A percentile compares a stretch with the other conserved stretches of the same genome.
phyloP scores from a whole-genome alignment of 2,329 filamentous ascomycete species.

The Magnaporthiopsis incrustans region DNA sequence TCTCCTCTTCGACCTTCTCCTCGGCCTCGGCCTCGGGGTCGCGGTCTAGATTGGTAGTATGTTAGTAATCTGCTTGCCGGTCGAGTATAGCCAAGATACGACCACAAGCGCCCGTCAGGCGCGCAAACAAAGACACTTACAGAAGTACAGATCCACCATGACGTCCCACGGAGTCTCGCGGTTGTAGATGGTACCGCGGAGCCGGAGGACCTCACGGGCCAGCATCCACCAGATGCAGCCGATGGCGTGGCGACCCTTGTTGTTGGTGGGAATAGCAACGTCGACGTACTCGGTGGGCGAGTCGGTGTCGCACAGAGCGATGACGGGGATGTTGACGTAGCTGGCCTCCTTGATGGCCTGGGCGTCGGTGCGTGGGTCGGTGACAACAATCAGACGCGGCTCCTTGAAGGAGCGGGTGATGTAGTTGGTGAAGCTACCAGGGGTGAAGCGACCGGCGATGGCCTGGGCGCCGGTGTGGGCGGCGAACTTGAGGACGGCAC shows the following conservation, averaged over 20 bases:
- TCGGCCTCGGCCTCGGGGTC: slow-evolving; percentile 99
- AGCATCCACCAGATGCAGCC: slow-evolving; percentile 99
- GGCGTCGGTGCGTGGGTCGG: slow-evolving; percentile 97
- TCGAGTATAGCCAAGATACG: not conserved
- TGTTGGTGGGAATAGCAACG: slow-evolving; percentile 99
- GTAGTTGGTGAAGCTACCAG: slow-evolving; percentile 99
- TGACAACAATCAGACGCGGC: slow-evolving; percentile 98
- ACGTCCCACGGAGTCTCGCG: slow-evolving; percentile 98
- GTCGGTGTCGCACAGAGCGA: slow-evolving; percentile 98
- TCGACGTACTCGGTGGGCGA: slow-evolving; percentile 99
- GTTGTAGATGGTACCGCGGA: slow-evolving; percentile 91
- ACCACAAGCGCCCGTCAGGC: not conserved
- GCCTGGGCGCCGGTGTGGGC: slow-evolving; percentile 95
- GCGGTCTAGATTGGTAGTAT: slow-evolving; percentile 56
- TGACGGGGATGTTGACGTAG: slow-evolving; percentile 99
- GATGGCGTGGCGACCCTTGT: slow-evolving; percentile 99
- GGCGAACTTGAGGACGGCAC: slow-evolving; percentile 99
- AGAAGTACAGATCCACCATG: slow-evolving; percentile 99
- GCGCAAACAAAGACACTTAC: slow-evolving; percentile 36
- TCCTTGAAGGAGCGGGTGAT: slow-evolving; percentile 99
- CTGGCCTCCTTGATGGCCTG: slow-evolving; percentile 99
- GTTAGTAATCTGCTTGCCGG: not conserved
- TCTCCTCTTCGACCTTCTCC: slow-evolving; percentile 94
- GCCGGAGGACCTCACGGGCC: slow-evolving; percentile 97
- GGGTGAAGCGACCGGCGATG: slow-evolving; percentile 99